These are phyloP conservation scores for Termitomyces sp. DNA, from an alignment of 768 basidiomycete genomes.

Conservation along the genomic window DNA sequence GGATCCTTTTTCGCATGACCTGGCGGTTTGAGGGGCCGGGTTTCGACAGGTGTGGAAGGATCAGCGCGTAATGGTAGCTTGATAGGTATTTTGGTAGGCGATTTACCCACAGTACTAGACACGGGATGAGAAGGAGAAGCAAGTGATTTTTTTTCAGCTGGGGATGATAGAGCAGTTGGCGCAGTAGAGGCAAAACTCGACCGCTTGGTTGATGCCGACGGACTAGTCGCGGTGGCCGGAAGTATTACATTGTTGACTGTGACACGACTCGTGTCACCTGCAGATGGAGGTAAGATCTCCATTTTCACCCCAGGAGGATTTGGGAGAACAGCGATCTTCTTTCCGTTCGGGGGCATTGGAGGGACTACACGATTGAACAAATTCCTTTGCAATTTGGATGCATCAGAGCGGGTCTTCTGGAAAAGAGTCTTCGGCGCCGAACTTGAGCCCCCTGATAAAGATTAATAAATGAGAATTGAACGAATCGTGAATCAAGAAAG, in stretches of 20 bases:
- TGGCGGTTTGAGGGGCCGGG: slow-evolving; percentile 30
- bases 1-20: slow-evolving; percentile 54
- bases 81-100: slow-evolving; percentile 3
- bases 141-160: slow-evolving; percentile 11
- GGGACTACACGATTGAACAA: slow-evolving; percentile 52
- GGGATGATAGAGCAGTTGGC: slow-evolving; percentile 7
- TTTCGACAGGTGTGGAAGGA: slow-evolving; percentile 15
- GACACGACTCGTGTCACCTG: slow-evolving; percentile 34
- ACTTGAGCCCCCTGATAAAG: slow-evolving; percentile 28
- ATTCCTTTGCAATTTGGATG: slow-evolving; percentile 59
- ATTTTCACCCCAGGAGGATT: slow-evolving; percentile 26
- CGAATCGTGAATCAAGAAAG: slow-evolving; percentile 7
- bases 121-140: slow-evolving; percentile 11
- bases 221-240: slow-evolving; percentile 16
- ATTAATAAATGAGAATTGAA: slow-evolving; percentile 2
- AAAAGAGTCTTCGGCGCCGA: slow-evolving; percentile 62
- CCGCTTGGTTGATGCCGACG: slow-evolving; percentile 5
- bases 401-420: slow-evolving; percentile 70
- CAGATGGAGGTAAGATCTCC: slow-evolving; percentile 24
- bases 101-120: slow-evolving; percentile 3
- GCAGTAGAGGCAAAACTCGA: neutral
- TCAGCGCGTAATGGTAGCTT: slow-evolving; percentile 9
- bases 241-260: slow-evolving; percentile 45
- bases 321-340: slow-evolving; percentile 36
- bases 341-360: slow-evolving; percentile 41